phyloP scores from a whole-genome alignment of 1,284 basidiomycete species.

The Marasmius oreades region DNA sequence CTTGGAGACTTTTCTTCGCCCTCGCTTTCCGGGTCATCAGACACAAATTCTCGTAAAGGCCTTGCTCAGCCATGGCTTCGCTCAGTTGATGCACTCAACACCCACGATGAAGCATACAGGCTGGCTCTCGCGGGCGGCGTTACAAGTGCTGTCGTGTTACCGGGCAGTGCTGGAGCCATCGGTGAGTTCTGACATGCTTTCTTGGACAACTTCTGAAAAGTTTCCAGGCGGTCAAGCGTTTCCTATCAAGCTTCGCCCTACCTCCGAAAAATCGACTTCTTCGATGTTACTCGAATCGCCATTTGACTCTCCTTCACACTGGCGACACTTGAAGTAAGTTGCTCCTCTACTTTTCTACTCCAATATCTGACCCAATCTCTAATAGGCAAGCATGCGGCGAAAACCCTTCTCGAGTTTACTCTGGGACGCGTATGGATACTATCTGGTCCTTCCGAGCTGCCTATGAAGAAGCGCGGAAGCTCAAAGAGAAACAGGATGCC shows the following conservation, averaged over 20 bases:
- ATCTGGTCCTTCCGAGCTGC: slow-evolving; percentile 7
- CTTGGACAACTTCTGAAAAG: not conserved
- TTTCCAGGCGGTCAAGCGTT: slow-evolving; percentile 59
- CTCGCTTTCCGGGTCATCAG: slow-evolving; percentile 42
- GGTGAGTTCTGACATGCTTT: slow-evolving; percentile 28
- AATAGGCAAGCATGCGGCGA: slow-evolving; percentile 39
- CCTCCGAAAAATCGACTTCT: slow-evolving; percentile 48
- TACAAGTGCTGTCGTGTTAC: slow-evolving; percentile 42
- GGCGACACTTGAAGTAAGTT: slow-evolving; percentile 61
- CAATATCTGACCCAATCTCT: not conserved
- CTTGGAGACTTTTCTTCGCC: slow-evolving; percentile 65
- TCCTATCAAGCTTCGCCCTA: slow-evolving; percentile 58
- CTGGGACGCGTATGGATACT: slow-evolving; percentile 30
- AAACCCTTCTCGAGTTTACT: slow-evolving; percentile 29
- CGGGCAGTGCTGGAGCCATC: slow-evolving; percentile 56
- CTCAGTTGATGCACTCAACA: slow-evolving; percentile 44
- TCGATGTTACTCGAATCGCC: slow-evolving; percentile 62
- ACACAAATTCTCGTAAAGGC: slow-evolving; percentile 46
- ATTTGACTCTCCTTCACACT: slow-evolving; percentile 41
- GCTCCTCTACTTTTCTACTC: not conserved
- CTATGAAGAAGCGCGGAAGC: slow-evolving; percentile 61
- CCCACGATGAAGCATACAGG: slow-evolving; percentile 45
- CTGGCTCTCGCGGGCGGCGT: slow-evolving; percentile 44
- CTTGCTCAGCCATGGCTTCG: not conserved
- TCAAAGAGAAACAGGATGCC: slow-evolving; percentile 62